A percentile compares a stretch with the other conserved stretches of the same genome.
Evolutionary conservation across 2,329 filamentous ascomycete species (phyloP).

Genomic region (Colletotrichum tropicicola): DNA sequence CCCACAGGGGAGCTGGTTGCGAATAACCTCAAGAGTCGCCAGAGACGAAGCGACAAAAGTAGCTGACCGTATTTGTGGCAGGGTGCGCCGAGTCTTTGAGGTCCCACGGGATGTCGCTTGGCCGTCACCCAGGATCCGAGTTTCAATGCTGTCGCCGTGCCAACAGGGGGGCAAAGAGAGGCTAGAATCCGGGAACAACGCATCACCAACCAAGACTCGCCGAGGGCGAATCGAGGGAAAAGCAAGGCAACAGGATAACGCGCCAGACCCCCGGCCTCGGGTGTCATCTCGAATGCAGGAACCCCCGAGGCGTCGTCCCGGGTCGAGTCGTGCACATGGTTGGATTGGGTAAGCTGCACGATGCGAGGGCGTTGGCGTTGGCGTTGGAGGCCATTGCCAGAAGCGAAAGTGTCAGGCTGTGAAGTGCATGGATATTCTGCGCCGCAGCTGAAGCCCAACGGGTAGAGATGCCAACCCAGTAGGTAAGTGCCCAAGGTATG

Average conservation of each 20-base stretch:
- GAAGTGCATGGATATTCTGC: too few relatives aligned
- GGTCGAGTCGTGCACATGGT: conserved; percentile 13
- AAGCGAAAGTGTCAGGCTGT: too few relatives aligned
- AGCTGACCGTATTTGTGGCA: conserved; percentile 4
- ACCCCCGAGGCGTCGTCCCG: conserved; percentile 11
- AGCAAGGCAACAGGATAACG: conserved; percentile 16
- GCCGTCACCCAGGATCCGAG: conserved; percentile 1
- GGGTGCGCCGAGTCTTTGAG: conserved; percentile 2
- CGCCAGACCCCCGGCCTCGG: conserved; percentile 4
- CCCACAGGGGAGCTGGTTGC: conserved; percentile 1
- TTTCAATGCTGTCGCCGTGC: conserved; percentile 25
- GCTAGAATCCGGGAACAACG: conserved; percentile 18
- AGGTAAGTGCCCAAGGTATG: too few relatives aligned
- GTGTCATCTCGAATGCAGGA: conserved; percentile 30
- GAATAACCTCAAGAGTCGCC: conserved; percentile 16
- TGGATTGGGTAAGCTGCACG: conserved; percentile 20
- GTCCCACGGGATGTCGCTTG: conserved; percentile 2
- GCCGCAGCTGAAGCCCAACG: too few relatives aligned
- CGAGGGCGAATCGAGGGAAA: conserved; percentile 9
- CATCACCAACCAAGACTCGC: conserved; percentile 29
- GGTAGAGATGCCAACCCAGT: not conserved
- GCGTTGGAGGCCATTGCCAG: not conserved
- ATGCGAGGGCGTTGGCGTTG: not conserved
- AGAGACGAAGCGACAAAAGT: not conserved
- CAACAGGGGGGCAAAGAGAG: conserved; percentile 19